Percentiles rank a stretch among this genome's conserved stretches.
Conservation (phyloP, 768 basidiomycete species). For the Multifurca ochricompacta region DNA sequence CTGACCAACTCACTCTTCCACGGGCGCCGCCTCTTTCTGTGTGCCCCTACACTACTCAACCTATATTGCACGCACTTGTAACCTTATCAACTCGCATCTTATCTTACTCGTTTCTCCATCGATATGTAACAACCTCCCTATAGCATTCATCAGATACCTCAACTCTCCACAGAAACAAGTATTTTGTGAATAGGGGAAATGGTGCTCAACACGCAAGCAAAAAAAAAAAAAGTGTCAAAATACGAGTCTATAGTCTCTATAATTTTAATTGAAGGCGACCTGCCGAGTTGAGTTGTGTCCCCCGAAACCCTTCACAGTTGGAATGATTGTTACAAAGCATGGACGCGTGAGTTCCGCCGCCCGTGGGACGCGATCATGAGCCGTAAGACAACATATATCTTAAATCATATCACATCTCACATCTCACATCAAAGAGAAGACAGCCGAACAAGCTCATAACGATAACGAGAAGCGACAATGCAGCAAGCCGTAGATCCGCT, state of each 20-base stretch:
- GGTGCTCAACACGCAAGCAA: neutral
- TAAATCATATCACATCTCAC: neutral
- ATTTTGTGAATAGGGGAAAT: neutral
- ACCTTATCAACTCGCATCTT: constrained; percentile 20
- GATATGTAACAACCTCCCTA: constrained; percentile 8
- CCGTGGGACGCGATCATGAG: neutral
- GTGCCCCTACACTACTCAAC: neutral
- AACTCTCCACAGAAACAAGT: neutral
- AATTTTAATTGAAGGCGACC: neutral
- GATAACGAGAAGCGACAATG: neutral
- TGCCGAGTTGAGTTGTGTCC: neutral
- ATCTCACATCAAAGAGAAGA: neutral
- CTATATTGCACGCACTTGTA: constrained; percentile 19
- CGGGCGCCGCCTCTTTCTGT: neutral
- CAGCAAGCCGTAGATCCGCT: neutral
- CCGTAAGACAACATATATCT: neutral
- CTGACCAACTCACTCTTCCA: neutral
- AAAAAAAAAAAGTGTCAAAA: neutral
- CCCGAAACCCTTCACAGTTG: neutral
- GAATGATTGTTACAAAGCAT: neutral
- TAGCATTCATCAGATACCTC: neutral
- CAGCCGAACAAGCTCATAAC: neutral
- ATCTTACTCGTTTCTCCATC: constrained; percentile 13
- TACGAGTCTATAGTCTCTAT: too few relatives aligned
- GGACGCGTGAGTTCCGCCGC: neutral